phyloP scores from a whole-genome alignment of 2,329 filamentous ascomycete species.

The Cladosporium sp. region DNA sequence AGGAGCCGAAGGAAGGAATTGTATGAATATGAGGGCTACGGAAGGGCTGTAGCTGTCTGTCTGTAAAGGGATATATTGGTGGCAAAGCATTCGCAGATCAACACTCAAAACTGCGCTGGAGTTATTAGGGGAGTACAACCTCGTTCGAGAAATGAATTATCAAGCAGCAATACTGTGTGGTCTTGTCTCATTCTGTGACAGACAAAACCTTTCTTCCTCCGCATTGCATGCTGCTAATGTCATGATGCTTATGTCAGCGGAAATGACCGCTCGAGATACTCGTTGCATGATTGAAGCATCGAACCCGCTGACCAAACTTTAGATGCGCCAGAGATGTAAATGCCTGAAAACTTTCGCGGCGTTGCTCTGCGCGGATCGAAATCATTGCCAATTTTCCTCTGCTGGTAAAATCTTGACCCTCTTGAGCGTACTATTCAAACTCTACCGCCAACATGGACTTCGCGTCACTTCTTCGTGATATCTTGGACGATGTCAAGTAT shows the following conservation, averaged over 20 bases:
- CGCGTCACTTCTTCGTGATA: neutral
- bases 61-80: slow-evolving; percentile 1
- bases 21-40: slow-evolving; percentile 15
- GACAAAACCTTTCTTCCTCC: neutral
- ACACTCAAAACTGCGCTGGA: neutral
- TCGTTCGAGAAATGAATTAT: slow-evolving; percentile 1
- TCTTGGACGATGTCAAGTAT: neutral
- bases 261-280: neutral
- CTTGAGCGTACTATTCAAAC: neutral
- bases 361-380: neutral
- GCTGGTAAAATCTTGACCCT: neutral
- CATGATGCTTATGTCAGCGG: neutral
- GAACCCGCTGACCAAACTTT: neutral
- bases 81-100: slow-evolving; percentile 5
- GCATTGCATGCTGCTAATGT: neutral
- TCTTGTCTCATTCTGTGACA: neutral
- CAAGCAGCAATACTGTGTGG: neutral
- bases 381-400: neutral
- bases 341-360: too few species aligned
- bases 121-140: slow-evolving; percentile 4
- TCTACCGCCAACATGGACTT: neutral
- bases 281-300: neutral
- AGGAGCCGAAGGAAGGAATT: neutral
- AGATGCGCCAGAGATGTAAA: neutral
- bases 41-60: neutral